Percentiles rank a stretch among this genome's conserved stretches.
These are phyloP conservation scores for Periglandula ipomoeae DNA, from an alignment of 2,329 filamentous ascomycete species.

Conservation along the genomic window DNA sequence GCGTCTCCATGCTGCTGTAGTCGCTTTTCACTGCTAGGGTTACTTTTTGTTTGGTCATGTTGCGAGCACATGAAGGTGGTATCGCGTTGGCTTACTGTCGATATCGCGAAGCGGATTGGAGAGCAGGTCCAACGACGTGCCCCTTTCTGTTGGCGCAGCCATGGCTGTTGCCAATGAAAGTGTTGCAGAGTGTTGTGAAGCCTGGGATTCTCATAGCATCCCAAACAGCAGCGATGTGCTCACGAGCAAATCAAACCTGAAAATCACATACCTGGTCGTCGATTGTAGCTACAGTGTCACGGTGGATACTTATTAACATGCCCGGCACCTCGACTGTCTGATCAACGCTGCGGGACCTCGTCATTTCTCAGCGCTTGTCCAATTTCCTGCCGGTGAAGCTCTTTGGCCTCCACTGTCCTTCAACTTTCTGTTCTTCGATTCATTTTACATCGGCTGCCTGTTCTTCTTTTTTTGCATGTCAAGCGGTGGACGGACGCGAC, in stretches of 20 bases:
- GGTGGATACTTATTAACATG: conserved; percentile 1
- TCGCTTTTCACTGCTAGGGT: too few relatives aligned
- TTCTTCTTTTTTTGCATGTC: background rate
- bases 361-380: conserved; percentile 2
- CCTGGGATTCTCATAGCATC: background rate
- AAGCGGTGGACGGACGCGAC: conserved; percentile 2
- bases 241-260: too few relatives aligned
- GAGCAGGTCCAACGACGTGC: background rate
- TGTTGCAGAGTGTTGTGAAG: background rate
- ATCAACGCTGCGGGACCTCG: conserved; percentile 5
- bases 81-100: background rate
- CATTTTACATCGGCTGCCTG: background rate
- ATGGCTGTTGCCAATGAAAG: background rate
- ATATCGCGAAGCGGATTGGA: background rate
- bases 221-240: background rate
- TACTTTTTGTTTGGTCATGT: background rate
- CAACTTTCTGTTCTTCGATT: background rate
- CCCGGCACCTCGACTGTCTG: background rate
- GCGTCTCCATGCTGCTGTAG: background rate
- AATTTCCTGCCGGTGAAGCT: conserved; percentile 6
- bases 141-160: background rate
- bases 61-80: background rate
- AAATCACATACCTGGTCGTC: background rate
- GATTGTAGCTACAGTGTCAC: conserved; percentile 1
- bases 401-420: background rate